Evolutionary conservation across 2,329 filamentous ascomycete genomes (phyloP), one percentile per base, ranked within the genome.

Genomic region (Diaporthe vaccinii): DNA sequence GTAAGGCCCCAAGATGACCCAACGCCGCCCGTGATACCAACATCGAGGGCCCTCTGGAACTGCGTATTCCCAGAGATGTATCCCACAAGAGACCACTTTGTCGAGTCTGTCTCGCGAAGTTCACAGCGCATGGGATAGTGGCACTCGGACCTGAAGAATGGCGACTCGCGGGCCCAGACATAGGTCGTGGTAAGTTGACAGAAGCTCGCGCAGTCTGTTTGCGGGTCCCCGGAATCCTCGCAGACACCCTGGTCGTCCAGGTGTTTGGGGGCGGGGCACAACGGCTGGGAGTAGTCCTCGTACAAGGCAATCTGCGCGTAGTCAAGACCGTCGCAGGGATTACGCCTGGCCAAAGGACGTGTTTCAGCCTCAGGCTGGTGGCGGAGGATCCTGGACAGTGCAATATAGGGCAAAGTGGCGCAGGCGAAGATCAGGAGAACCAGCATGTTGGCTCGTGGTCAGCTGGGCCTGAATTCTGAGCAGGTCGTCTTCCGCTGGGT

Each of bases 71-170:
- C 36, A 20, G 36, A 41, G 14, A 28, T n/a, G 39, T 44, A 44
- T 22, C 36, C 59, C 1, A 28, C 59, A 8, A 44, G n/a, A 20
- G 39, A 20, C 39, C 59, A 62, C 2, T 25, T 20, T 9, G 36
- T 62, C 14, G 59, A 44, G 12, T 62, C 59, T 62, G 59, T 28
- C 59, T 28, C 36, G 59, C 36, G 59, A n/a, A 31, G 15, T 3
- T 62, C n/a, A 12, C 59, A 62, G 12, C 59, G n/a, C 59, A 62
- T 62, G 12, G 59, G 59, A 31, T 44, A 62, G 39, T 62, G 59
- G 8, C 59, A 44, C 31, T 44, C 39, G 6, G 36, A 62, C 14
- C 15, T 15, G 39, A 44, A 62, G 14, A 62, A 62, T 10, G 59
- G 59, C 15, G 59, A 39, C 59, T 65, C 59, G 58, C 59, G 36